Base-by-base conservation (phyloP, 2,329 filamentous ascomycete genomes). In the Aplosporella prunicola region DNA sequence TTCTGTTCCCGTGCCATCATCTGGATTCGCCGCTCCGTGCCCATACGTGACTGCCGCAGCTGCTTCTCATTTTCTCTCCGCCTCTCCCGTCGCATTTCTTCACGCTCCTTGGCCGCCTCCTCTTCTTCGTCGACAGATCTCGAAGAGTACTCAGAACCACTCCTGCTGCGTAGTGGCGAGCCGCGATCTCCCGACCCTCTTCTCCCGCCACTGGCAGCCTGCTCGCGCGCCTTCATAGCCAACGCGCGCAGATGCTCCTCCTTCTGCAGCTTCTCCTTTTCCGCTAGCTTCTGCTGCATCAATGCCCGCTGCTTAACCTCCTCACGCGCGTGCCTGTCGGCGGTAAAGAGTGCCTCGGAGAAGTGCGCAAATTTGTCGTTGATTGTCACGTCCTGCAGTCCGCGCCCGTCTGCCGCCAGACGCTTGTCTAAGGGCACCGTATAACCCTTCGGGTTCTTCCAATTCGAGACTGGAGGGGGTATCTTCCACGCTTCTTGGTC, bases 371-470 rank as follows among this genome's bases (percentile, higher is more conserved):
- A 96, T 57, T 95, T 96, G 68, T 98, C 91, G 63, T 94, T 96
- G 64, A 98, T 96, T 5, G 86, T 82, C 27, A 94, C 78, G 56
- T 98, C 91, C 59, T 95, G 87, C 45, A 98, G 58, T 1, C 86
- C 86, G 51, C 91, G 75, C 9, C 91, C 91, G 58, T 96, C 89
- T 7, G 91, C 89, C 13, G 91, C 91, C 49, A 98, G 66, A 55
- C 91, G 80, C 68, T 98, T 98, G 60, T 98, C 91, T 35, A 98
- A 62, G 0, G 91, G 86, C 1, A 98, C 85, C 0, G 91, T 98
- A 56, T 94, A 98, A 51, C 91, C 91, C 66, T 96, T 96, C 1
- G 89, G 85, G 59, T 98, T 98, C 74, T 98, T 98, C 91, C 91
- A 98, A 61, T 96, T 96, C 14, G 85, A 93, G 2, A 98, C 80